Conservation (phyloP, 2,329 filamentous ascomycete genomes). For the Myriosclerotinia curreyana region DNA sequence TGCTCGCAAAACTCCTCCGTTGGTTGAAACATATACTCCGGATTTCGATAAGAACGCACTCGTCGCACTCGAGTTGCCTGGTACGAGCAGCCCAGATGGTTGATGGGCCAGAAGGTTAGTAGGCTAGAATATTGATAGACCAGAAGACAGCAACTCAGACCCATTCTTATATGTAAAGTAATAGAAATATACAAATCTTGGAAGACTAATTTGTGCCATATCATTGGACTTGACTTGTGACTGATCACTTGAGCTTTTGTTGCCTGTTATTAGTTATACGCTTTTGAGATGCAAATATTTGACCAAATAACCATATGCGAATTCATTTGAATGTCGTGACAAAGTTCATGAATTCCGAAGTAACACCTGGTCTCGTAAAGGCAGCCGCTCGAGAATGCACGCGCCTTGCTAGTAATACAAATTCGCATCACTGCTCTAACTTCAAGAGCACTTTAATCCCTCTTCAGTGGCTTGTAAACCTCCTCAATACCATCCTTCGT, state of each 20-base stretch:
- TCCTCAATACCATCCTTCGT: constrained; percentile 87
- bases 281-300: background rate
- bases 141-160: too few relatives aligned
- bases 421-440: constrained; percentile 8
- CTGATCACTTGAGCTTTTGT: background rate
- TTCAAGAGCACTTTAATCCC: constrained; percentile 57
- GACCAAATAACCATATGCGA: background rate
- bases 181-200: background rate
- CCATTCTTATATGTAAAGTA: background rate
- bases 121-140: too few relatives aligned
- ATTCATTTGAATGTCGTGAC: background rate
- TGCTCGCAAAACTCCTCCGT: background rate
- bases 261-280: background rate
- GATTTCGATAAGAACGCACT: background rate
- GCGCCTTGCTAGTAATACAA: constrained; percentile 24
- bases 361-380: constrained; percentile 21
- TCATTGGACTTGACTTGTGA: background rate
- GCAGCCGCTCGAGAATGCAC: constrained; percentile 13
- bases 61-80: background rate
- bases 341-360: constrained; percentile 21
- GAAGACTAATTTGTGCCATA: background rate
- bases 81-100: too few relatives aligned
- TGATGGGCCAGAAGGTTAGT: too few relatives aligned
- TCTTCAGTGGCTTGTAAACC: constrained; percentile 79
- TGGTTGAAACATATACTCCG: constrained; percentile 1